These are phyloP conservation scores for Pythium rhizo-oryzae DNA, from an alignment of 352 stramenopile species.

Conservation along the genomic window DNA sequence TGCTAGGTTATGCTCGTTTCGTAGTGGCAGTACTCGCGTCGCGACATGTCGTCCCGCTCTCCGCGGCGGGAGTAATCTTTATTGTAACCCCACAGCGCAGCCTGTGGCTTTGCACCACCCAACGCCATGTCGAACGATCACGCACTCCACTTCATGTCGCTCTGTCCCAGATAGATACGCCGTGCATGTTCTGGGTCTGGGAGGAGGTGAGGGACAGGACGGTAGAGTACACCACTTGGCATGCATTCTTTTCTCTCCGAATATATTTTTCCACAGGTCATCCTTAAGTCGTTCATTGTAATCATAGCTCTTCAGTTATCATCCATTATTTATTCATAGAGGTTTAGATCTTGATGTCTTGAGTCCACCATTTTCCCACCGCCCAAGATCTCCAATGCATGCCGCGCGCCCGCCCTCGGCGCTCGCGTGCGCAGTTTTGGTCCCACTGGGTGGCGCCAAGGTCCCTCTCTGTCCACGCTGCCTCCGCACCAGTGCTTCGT, in stretches of 20 bases:
- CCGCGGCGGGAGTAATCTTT: conserved; percentile 18
- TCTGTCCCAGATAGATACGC: conserved; percentile 10
- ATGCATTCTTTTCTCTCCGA: conserved; percentile 11
- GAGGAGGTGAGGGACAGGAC: conserved; percentile 2
- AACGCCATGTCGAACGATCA: not conserved
- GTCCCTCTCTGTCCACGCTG: conserved; percentile 6
- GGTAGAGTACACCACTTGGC: not conserved
- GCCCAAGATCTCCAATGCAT: not conserved
- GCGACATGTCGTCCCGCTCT: conserved; percentile 1
- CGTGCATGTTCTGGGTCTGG: conserved; percentile 17
- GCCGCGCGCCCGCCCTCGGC: too few species aligned
- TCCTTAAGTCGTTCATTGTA: not conserved
- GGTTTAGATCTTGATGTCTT: not conserved
- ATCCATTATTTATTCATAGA: conserved; percentile 3
- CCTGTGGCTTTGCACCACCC: not conserved
- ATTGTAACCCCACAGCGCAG: conserved; percentile 18
- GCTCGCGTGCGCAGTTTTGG: conserved; percentile 18
- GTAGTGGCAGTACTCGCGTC: not conserved
- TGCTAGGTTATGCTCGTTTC: conserved; percentile 50
- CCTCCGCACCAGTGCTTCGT: conserved; percentile 29
- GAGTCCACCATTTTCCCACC: not conserved
- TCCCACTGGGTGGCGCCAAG: conserved; percentile 15
- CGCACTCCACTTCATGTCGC: not conserved
- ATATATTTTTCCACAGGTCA: conserved; percentile 5
- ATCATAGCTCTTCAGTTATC: not conserved